Percentiles rank a stretch among this genome's conserved stretches.
Conservation (phyloP, 805 yeast genomes). For the Metschnikowia sp. region DNA sequence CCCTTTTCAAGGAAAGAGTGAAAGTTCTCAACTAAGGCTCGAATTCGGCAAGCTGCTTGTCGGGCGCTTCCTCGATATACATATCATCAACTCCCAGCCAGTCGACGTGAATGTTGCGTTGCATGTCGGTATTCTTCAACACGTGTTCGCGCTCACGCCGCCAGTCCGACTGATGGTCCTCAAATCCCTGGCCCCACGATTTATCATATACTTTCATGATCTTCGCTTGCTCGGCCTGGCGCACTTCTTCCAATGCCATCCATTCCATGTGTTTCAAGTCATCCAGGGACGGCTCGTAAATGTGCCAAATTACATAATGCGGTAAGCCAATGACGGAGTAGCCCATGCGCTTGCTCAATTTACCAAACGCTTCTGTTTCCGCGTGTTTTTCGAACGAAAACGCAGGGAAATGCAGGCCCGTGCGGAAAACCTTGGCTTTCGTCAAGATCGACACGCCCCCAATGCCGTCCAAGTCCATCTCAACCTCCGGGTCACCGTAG, state of each 20-base stretch:
- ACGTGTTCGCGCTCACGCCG: constrained; percentile 61
- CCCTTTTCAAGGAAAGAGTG: neutral
- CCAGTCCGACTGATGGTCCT: constrained; percentile 75
- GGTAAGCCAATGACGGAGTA: constrained; percentile 85
- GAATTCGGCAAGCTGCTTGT: constrained; percentile 40
- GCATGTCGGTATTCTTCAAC: constrained; percentile 72
- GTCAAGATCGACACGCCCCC: constrained; percentile 95
- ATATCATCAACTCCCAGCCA: constrained; percentile 63
- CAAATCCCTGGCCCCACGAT: constrained; percentile 76
- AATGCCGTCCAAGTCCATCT: constrained; percentile 91
- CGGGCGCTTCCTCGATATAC: constrained; percentile 26
- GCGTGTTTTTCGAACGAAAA: constrained; percentile 95
- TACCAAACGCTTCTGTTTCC: constrained; percentile 96
- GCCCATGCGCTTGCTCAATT: constrained; percentile 82
- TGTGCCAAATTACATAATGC: constrained; percentile 86
- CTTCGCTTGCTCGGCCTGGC: constrained; percentile 60
- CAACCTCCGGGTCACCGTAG: constrained; percentile 89
- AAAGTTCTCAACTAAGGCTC: constrained; percentile 23
- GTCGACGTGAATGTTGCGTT: constrained; percentile 54
- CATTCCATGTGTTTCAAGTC: constrained; percentile 86
- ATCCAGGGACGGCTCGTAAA: constrained; percentile 91
- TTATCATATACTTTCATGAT: constrained; percentile 62
- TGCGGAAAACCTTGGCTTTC: constrained; percentile 79
- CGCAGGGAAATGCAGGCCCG: constrained; percentile 94
- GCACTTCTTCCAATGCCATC: constrained; percentile 78